A percentile compares a stretch with the other conserved stretches of the same genome.
Evolutionary conservation across 441 rosid species (phyloP).

Genomic region (Hypseocharis bilobata): DNA sequence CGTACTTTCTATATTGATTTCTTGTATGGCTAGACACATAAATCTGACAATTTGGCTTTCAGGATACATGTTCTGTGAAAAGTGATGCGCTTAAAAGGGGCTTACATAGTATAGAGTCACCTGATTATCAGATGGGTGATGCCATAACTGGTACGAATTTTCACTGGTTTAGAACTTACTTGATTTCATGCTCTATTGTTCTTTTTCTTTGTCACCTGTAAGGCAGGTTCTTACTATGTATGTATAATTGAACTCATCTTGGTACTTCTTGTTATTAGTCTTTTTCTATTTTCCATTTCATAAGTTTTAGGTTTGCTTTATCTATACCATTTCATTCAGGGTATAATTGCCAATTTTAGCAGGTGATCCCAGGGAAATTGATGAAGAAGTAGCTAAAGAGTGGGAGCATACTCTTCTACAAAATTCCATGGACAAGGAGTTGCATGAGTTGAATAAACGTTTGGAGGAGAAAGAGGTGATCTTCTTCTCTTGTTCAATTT

Average conservation of each 20-base stretch:
- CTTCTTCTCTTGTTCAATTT: background rate
- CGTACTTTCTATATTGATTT: no score
- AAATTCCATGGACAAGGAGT: conserved; percentile 86
- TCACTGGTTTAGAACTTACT: conserved; percentile 7
- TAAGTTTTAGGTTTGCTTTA: conserved; percentile 6
- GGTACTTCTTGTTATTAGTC: background rate
- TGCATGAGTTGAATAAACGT: conserved; percentile 76
- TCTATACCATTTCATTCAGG: conserved; percentile 11
- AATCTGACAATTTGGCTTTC: conserved; percentile 20
- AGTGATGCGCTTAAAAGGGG: conserved; percentile 74
- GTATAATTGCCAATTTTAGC: conserved; percentile 19
- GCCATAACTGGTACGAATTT: conserved; percentile 44
- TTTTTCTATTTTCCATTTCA: background rate
- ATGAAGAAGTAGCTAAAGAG: conserved; percentile 87
- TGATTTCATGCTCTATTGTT: no score
- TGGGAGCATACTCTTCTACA: conserved; percentile 92
- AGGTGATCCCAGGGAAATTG: conserved; percentile 72
- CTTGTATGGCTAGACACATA: conserved; percentile 6
- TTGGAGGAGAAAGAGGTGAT: conserved; percentile 91
- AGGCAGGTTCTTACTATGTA: conserved; percentile 3
- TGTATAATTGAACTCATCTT: background rate
- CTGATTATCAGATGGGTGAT: conserved; percentile 75
- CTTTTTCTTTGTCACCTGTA: background rate
- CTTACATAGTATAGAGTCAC: conserved; percentile 64
- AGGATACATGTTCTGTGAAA: conserved; percentile 63